Evolutionary conservation across 108 stramenopile genomes (phyloP), one percentile per base, ranked within the genome.

Genomic region (Chaetoceros muelleri): DNA sequence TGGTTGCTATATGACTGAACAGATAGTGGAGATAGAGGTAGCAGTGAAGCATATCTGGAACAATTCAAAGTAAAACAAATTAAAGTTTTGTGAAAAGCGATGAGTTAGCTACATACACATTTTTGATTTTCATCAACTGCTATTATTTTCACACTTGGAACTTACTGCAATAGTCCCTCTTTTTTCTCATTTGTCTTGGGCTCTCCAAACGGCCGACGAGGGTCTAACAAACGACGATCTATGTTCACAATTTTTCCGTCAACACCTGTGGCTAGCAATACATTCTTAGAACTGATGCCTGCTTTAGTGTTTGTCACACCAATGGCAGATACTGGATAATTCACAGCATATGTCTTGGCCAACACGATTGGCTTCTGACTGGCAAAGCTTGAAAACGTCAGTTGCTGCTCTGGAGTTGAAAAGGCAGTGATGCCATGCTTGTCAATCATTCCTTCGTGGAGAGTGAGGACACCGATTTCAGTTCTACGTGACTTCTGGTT

Each of bases 401-500:
- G 31, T 48, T 78, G 75, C 60, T 89, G 87, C 54, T 95, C 90
- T 8, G 91, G 88, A 46, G 75, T 50, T n/a, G 80, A 73, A 68
- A 95, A 95, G 21, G 89, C 76, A 21, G 86, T 89, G 26, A 96
- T 61, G 18, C 95, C 94, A 55, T 90, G 76, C 50, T 74, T 86
- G 46, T 90, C 94, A 57, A 98, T 95, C 79, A 95, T 86, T 20
- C 97, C 97, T 55, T 98, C 97, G 72, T 95, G 93, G 18, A 98
- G 75, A 20, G 80, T 80, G 24, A 94, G 60, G 44, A 89, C 81
- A 3, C 90, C 91, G 30, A 98, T 55, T 62, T 98, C 95, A 19
- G 88, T 76, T 52, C 95, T 76, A 24, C 87, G 81, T 8, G 86
- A 84, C 49, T 73, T 75, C 18, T 64, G 60, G 65, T 94, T 97